Percentiles rank a stretch among this genome's conserved stretches.
These are phyloP conservation scores for Cryptosporidium viatorum DNA, from an alignment of 169 alveolate genomes.

Conservation along the genomic window DNA sequence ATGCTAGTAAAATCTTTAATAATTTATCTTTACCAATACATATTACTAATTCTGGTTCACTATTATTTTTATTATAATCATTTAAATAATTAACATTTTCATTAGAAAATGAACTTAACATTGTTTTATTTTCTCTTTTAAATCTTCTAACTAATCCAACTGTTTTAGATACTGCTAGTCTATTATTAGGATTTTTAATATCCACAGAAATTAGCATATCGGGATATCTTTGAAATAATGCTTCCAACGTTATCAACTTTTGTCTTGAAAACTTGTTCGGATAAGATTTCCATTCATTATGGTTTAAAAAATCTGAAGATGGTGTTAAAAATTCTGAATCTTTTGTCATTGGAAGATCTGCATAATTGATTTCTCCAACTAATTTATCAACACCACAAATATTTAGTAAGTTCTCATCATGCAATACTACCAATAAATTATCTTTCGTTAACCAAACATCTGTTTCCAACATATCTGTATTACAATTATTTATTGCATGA, in stretches of 20 bases:
- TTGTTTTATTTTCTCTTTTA: constrained; percentile 57
- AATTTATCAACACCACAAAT: constrained; percentile 60
- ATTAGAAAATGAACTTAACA: constrained; percentile 55
- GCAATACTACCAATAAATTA: constrained; percentile 70
- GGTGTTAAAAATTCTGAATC: constrained; percentile 47
- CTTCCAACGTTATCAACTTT: constrained; percentile 38
- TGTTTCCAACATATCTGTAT: constrained; percentile 77
- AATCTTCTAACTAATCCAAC: constrained; percentile 40
- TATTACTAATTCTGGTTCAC: constrained; percentile 15
- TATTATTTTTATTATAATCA: constrained; percentile 4
- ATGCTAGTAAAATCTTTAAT: constrained; percentile 14
- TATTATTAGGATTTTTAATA: constrained; percentile 53
- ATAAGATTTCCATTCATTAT: constrained; percentile 20
- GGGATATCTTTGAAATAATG: constrained; percentile 58
- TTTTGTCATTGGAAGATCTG: constrained; percentile 44
- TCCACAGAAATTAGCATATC: constrained; percentile 40
- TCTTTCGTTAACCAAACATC: constrained; percentile 79
- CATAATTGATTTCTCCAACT: constrained; percentile 21
- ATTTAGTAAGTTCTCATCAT: constrained; percentile 67
- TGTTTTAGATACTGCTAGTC: constrained; percentile 28
- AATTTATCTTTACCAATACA: constrained; percentile 31
- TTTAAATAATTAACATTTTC: constrained; percentile 24
- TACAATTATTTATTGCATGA: constrained; percentile 70
- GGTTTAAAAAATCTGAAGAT: constrained; percentile 53
- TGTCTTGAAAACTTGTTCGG: constrained; percentile 20